Evolutionary conservation across 1,284 basidiomycete genomes (phyloP), one percentile per base, ranked within the genome.

Genomic region (Baeospora myosura): DNA sequence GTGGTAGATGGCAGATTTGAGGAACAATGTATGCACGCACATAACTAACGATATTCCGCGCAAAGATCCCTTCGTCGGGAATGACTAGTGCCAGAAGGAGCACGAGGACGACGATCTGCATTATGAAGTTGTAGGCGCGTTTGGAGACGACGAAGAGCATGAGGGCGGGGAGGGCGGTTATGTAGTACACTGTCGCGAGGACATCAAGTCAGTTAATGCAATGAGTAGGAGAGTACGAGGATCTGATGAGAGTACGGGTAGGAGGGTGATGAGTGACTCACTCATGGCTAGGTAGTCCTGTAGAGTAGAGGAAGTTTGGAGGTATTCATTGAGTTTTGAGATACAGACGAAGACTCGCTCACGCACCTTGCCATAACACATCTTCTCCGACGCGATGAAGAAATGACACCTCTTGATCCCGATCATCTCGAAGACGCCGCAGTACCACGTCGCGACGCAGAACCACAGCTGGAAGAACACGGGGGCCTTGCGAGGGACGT

Each of bases 391-490:
- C n/a, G 29, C 14, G 16, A 14, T 37, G 44, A 52, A 58, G 25
- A 56, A 56, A 20, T 48, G 16, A 24, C 56, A 58, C 22, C 46
- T 21, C 7, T 48, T 41, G 38, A 51, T 57, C 30, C 55, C 47
- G 24, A 58, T 51, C 31, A 55, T 40, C 44, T 58, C 57, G 1
- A 49, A 42, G 18, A 52, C 38, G 2, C 49, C 56, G 44, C 59
- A 64, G 40, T 56, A 53, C 61, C 60, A 65, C 3, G 59, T 52
- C 3, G 55, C 52, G 17, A 54, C 17, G 22, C 52, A 49, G 37
- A 65, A 51, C 49, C 51, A 61, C 5, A 52, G 31, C 44, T 68
- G 65, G 48, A 66, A 69, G 10, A 55, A 24, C 5, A 54, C 31
- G 1, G 56, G 56, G 16, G 48, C 44, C 10, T 47, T 49, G 11